Evolutionary conservation across 1,284 basidiomycete species (phyloP).

Genomic region (Malassezia furfur): DNA sequence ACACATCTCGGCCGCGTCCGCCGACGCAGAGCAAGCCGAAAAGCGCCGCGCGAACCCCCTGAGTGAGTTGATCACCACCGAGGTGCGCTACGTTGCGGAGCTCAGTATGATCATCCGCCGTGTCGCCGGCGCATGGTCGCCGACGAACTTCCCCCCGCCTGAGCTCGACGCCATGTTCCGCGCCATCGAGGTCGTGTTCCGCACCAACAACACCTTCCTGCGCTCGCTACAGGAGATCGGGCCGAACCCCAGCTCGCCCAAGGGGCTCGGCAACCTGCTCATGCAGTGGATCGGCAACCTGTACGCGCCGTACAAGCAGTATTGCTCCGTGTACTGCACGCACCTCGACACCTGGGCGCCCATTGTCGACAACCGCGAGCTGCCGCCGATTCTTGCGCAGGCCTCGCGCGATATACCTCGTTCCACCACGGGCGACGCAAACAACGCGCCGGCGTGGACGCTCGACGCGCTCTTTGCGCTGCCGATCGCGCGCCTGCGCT

Average conservation of each 20-base stretch:
- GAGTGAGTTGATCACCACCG: conserved; percentile 83
- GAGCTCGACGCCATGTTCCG: conserved; percentile 90
- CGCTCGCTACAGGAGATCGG: conserved; percentile 82
- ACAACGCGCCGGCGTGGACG: conserved; percentile 58
- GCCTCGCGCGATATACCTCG: conserved; percentile 54
- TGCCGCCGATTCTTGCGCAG: conserved; percentile 61
- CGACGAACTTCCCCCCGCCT: conserved; percentile 80
- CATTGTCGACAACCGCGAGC: conserved; percentile 64
- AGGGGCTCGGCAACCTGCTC: conserved; percentile 83
- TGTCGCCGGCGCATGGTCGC: conserved; percentile 92
- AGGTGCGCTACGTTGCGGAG: conserved; percentile 83
- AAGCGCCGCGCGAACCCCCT: conserved; percentile 61
- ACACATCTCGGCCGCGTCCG: not conserved
- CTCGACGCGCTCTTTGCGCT: conserved; percentile 77
- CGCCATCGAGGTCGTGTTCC: conserved; percentile 80
- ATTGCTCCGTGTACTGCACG: conserved; percentile 62
- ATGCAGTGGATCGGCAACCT: conserved; percentile 78
- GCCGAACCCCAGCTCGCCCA: conserved; percentile 81
- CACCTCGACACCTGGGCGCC: conserved; percentile 77
- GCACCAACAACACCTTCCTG: conserved; percentile 69
- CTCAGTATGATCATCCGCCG: conserved; percentile 86
- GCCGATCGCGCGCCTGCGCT: conserved; percentile 72
- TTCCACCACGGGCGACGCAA: not conserved
- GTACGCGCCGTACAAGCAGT: conserved; percentile 73
- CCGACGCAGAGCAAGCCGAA: not conserved